Conservation (phyloP, 169 alveolate species). For the Prorocentrum cordatum region DNA sequence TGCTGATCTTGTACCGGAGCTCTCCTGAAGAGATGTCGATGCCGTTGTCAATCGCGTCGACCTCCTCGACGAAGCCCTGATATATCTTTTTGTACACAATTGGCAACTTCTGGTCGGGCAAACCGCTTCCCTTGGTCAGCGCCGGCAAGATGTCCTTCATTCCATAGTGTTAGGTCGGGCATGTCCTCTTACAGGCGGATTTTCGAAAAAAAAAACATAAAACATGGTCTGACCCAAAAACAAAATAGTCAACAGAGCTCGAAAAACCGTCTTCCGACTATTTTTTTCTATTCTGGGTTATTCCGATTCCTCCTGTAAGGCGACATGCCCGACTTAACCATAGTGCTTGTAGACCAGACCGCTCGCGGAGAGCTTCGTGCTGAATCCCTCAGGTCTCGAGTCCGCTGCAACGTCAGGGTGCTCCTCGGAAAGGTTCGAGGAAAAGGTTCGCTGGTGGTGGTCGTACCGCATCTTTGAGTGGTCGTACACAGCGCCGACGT, state of each 20-base stretch:
- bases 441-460: neutral
- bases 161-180: too few relatives aligned
- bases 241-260: too few relatives aligned
- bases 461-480: neutral
- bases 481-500: neutral
- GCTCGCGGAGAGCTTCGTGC: neutral
- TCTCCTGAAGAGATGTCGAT: neutral
- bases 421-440: neutral
- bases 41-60: neutral
- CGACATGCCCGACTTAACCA: neutral
- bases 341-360: neutral
- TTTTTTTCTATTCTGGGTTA: too few relatives aligned
- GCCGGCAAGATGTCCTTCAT: neutral
- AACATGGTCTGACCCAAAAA: too few relatives aligned
- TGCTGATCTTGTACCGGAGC: neutral
- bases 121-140: too few relatives aligned
- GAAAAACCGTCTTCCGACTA: too few relatives aligned
- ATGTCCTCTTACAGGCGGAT: neutral
- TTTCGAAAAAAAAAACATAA: neutral
- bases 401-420: too few relatives aligned
- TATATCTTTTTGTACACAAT: neutral
- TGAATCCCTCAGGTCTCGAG: too few relatives aligned
- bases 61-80: neutral
- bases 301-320: too few relatives aligned
- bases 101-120: neutral